Conservation (phyloP, 1,139 yeast species). For the Meyerozyma guilliermondii region DNA sequence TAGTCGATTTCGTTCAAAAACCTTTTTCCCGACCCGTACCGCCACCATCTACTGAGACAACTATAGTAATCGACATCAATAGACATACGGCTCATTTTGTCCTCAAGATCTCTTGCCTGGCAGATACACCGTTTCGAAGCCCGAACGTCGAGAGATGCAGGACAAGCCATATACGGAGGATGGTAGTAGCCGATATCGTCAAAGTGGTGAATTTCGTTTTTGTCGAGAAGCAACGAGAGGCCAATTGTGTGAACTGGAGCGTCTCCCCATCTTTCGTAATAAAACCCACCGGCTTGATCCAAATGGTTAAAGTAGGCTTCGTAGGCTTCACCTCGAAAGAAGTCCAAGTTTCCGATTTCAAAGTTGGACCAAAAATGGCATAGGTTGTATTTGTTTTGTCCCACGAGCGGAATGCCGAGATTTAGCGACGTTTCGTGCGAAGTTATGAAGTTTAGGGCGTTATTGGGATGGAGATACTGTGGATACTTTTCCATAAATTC, state of each 20-base stretch:
- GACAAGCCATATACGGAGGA: slow-evolving; percentile 80
- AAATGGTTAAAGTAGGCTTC: slow-evolving; percentile 62
- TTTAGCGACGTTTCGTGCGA: slow-evolving; percentile 46
- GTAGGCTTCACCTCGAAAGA: slow-evolving; percentile 72
- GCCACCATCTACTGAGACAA: slow-evolving; percentile 87
- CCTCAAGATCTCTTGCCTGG: slow-evolving; percentile 30
- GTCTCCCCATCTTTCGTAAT: slow-evolving; percentile 96
- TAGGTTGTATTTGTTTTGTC: slow-evolving; percentile 63
- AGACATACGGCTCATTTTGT: slow-evolving; percentile 29
- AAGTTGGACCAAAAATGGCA: slow-evolving; percentile 97
- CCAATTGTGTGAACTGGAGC: slow-evolving; percentile 94
- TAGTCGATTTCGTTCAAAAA: slow-evolving; percentile 36
- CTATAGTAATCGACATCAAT: slow-evolving; percentile 63
- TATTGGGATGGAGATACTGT: slow-evolving; percentile 59
- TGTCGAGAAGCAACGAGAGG: slow-evolving; percentile 60
- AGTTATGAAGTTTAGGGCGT: slow-evolving; percentile 65
- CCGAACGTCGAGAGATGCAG: slow-evolving; percentile 46
- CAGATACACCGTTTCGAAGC: slow-evolving; percentile 71
- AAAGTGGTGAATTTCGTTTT: slow-evolving; percentile 72
- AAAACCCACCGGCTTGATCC: slow-evolving; percentile 76
- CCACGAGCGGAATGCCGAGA: slow-evolving; percentile 13
- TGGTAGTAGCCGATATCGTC: slow-evolving; percentile 89
- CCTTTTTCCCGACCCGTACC: slow-evolving; percentile 53
- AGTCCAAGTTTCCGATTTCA: slow-evolving; percentile 78
- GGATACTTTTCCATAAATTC: slow-evolving; percentile 59